Evolutionary conservation across 768 basidiomycete genomes (phyloP), one percentile per base, ranked within the genome.

Genomic region (Panellus pusillus): DNA sequence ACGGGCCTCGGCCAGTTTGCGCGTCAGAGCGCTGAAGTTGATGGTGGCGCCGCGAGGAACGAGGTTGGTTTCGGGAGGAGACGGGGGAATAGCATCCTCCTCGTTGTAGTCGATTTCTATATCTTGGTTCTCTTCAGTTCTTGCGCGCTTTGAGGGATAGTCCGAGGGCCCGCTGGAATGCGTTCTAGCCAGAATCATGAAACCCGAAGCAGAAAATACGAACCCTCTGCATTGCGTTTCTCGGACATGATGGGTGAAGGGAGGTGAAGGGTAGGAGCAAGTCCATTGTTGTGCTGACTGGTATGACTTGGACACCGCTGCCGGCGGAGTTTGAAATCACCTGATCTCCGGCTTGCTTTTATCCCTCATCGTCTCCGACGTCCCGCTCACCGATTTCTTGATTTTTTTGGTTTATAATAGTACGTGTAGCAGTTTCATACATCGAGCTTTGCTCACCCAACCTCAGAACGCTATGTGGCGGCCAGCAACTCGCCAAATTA

Each of bases 401-500:
- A 44, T 54, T 53, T 62, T 62, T 57, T 61, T 63, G 48, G 50
- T 50, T 60, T 58, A 57, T 71, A 35, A 35, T 7, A 35, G 32
- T 35, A 7, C 32, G 32, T 35, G 14, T 35, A 14, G 32, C 9
- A 3, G 32, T 7, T 14, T 11, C 8, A 9, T 35, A 9, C 14
- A 35, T 11, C 32, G 2, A 9, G 3, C 32, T 14, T 35, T 3
- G 32, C 32, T 14, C 8, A 14, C 3, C 3, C 32, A 74, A 72
- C 72, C 71, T 68, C 18, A 66, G 61, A 55, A 44, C 63, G 71
- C 64, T 59, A 91, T 93, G 91, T 93, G 91, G 89, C 86, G 86
- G 72, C 90, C 90, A 52, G 89, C 91, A 58, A 91, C 91, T 52
- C 85, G 85, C 62, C 87, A 92, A 72, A 89, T 94, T 27, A 91